Evolutionary conservation across 1,284 basidiomycete genomes (phyloP), one percentile per base, ranked within the genome.

Genomic region (Taiwanofungus camphoratus): DNA sequence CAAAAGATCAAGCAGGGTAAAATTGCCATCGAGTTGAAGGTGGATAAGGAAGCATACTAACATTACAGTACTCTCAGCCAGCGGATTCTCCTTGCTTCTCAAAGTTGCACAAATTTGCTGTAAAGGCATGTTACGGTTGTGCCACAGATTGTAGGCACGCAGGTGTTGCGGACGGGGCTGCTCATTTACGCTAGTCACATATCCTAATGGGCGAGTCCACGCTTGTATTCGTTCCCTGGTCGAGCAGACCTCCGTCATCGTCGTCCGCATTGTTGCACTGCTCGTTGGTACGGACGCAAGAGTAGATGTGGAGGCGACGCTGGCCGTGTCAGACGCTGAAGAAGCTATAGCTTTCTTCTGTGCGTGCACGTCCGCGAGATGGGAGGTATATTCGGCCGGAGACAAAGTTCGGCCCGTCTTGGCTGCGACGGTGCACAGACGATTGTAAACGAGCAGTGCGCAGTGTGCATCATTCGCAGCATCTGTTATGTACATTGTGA

Each of bases 381-480:
- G 57, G 16, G 56, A 50, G 0, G 69, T 64, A 37, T 59, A 69
- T 13, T 40, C 46, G 0, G 51, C 42, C 1, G 60, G 44, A 3
- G 52, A 45, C n/a, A 76, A 50, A n/a, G 44, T 42, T 15, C 54
- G 50, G 19, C 51, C 53, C 4, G 54, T 46, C 6, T 54, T 45
- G 7, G 49, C 45, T 0, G 74, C 71, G 2, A 75, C 61, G 2
- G 56, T 56, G 7, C 66, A 44, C 13, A 82, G 52, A 30, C 53
- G 58, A 11, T 66, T 61, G 51, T 76, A 75, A 15, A 78, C 70
- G 54, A 70, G 64, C 15, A 80, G 51, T 1, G 69, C 69, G 39
- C 69, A 73, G 52, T 82, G 71, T 35, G 70, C 77, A 50, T 82
- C 79, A 48, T 81, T 81, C 0, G 79, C 77, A 1, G 79, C 77